phyloP scores from a whole-genome alignment of 2,329 filamentous ascomycete genomes.

The Ambrosiella beaveri region DNA sequence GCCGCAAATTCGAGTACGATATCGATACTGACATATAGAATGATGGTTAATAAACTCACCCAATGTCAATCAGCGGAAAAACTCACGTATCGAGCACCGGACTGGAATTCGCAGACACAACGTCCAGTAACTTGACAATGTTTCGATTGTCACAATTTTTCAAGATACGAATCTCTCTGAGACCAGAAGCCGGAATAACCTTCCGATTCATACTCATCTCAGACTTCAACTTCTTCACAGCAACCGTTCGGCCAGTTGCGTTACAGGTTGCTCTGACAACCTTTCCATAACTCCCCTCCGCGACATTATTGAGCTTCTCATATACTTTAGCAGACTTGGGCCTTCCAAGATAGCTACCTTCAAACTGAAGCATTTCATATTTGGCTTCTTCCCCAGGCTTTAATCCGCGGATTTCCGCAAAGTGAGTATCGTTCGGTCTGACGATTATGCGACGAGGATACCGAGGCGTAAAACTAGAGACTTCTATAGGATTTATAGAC shows the following conservation, averaged over 20 bases:
- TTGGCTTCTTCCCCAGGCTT: slow-evolving; percentile 25
- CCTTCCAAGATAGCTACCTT: slow-evolving; percentile 46
- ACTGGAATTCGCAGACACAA: slow-evolving; percentile 56
- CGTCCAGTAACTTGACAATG: slow-evolving; percentile 65
- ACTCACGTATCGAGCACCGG: slow-evolving; percentile 35
- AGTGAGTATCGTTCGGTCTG: slow-evolving; percentile 19
- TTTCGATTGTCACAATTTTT: slow-evolving; percentile 66
- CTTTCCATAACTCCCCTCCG: slow-evolving; percentile 92
- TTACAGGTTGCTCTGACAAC: slow-evolving; percentile 70
- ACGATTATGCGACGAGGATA: slow-evolving; percentile 40
- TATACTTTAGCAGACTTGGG: slow-evolving; percentile 43
- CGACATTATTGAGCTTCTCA: slow-evolving; percentile 87
- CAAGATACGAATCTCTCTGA: slow-evolving; percentile 86
- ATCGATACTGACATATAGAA: slow-evolving; percentile 44
- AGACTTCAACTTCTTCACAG: slow-evolving; percentile 78
- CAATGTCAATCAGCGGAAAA: slow-evolving; percentile 2
- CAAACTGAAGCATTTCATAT: slow-evolving; percentile 47
- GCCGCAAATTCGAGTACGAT: slow-evolving; percentile 96
- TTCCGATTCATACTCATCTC: slow-evolving; percentile 27
- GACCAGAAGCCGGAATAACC: slow-evolving; percentile 66
- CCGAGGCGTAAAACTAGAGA: slow-evolving; percentile 21
- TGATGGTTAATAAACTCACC: not conserved
- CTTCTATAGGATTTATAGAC: no score
- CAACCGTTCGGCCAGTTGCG: slow-evolving; percentile 62
- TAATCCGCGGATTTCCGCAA: slow-evolving; percentile 13